Base-by-base conservation (phyloP, 257 asterid genomes). In the Anisodus acutangulus region DNA sequence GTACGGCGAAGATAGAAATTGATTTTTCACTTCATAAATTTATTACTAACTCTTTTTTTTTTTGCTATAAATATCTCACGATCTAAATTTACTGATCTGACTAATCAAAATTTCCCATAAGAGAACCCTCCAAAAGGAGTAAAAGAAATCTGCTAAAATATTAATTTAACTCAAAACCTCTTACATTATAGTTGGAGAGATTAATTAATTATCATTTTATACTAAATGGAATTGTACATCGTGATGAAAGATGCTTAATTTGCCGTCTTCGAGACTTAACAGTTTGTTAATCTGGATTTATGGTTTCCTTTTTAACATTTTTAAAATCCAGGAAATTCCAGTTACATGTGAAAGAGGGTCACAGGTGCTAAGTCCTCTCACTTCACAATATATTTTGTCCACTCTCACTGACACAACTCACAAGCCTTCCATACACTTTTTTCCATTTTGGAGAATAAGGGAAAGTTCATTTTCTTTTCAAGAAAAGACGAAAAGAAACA, bases 401-500 rank as follows among this genome's bases (percentile, higher is more conserved):
- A 53, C 31, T 66, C 67, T 74, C 83, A 57, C 90, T 85, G 86
- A 69, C 78, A 67, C 88, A 85, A 13, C 69, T 79, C 86, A 83
- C 87, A 82, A 85, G 78, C 87, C 68, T 43, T 79, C 5, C n/a
- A 19, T 2, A 45, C 12, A 49, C 39, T 2, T 47, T 10, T 63
- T 39, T 41, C 53, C 54, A 13, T 58, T 74, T 82, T 53, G n/a
- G 47, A 43, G 57, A 19, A 37, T 17, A 16, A 22, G 22, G 51
- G 59, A 63, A 70, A 58, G 26, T 13, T 13, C 17, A 47, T 16
- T 19, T 5, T 51, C 22, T 57, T 45, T 26, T 43, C 72, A 71
- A 79, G 79, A 78, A n/a, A 71, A 39, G 2, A 69, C 62, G 43
- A 68, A 62, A 9, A 53, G 72, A 47, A 72, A 47, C 71, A 62